Conservation (phyloP, 2,329 filamentous ascomycete species). For the Phoma sp. region DNA sequence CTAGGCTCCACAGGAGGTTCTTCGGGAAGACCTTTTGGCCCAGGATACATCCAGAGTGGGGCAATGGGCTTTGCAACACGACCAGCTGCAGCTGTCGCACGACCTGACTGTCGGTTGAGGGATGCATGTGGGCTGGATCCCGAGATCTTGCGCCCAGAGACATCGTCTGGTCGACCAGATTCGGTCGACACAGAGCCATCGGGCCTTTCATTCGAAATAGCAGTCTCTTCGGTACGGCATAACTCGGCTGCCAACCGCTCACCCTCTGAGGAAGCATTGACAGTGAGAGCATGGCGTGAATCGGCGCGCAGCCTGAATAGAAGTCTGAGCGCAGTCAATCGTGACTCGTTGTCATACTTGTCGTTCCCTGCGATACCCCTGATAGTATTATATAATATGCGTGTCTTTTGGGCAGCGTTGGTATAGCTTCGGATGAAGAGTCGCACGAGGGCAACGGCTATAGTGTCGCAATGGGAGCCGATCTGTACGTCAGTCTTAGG, state of each 20-base stretch:
- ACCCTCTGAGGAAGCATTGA: slow-evolving; percentile 73
- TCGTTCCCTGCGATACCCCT: slow-evolving; percentile 41
- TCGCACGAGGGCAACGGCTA: slow-evolving; percentile 72
- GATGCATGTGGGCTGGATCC: slow-evolving; percentile 42
- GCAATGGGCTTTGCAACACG: slow-evolving; percentile 42
- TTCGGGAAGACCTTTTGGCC: slow-evolving; percentile 60
- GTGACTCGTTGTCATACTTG: slow-evolving; percentile 44
- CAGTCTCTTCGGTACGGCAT: slow-evolving; percentile 65
- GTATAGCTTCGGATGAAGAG: slow-evolving; percentile 79
- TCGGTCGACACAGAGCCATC: slow-evolving; percentile 46
- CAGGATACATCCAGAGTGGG: slow-evolving; percentile 64
- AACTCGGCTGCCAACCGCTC: slow-evolving; percentile 74
- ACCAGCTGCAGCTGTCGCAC: slow-evolving; percentile 30
- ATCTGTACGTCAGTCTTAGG: slow-evolving; percentile 21
- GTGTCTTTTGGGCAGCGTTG: slow-evolving; percentile 67
- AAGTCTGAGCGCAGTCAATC: slow-evolving; percentile 46
- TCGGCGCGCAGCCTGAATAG: slow-evolving; percentile 85
- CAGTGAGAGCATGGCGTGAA: slow-evolving; percentile 75
- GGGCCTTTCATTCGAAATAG: slow-evolving; percentile 51
- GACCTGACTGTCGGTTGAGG: slow-evolving; percentile 37
- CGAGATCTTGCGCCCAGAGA: slow-evolving; percentile 35
- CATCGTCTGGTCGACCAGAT: slow-evolving; percentile 34
- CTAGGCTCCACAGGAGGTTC: slow-evolving; percentile 57
- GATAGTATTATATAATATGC: slow-evolving; percentile 50
- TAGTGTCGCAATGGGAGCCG: slow-evolving; percentile 70